A percentile compares a stretch with the other conserved stretches of the same genome.
These are phyloP conservation scores for Trifolium dubium DNA, from an alignment of 306 rosid species.

Conservation along the genomic window DNA sequence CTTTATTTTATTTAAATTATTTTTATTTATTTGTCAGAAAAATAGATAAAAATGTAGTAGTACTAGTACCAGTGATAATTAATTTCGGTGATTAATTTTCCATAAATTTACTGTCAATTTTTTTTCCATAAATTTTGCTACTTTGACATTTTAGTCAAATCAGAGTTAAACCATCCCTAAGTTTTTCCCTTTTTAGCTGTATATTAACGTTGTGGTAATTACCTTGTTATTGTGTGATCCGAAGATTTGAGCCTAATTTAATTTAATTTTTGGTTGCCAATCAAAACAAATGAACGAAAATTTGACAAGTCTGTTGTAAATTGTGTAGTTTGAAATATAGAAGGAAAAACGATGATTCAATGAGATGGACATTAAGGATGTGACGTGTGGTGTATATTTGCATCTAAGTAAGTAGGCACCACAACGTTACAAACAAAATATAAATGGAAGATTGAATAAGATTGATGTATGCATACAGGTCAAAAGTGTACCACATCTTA, in stretches of 20 bases:
- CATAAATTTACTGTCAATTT: too few relatives aligned
- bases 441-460: not conserved
- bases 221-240: too few relatives aligned
- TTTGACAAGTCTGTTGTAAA: not conserved
- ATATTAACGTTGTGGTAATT: not conserved
- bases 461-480: not conserved
- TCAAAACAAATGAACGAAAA: not conserved
- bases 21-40: too few relatives aligned
- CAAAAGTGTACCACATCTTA: slow-evolving; percentile 14
- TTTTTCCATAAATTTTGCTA: not conserved
- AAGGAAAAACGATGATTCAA: not conserved
- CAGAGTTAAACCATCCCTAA: not conserved
- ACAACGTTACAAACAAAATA: not conserved
- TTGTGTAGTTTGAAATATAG: not conserved
- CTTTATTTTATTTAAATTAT: too few relatives aligned
- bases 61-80: not conserved
- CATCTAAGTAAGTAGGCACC: not conserved
- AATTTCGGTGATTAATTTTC: slow-evolving; percentile 6
- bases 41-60: too few relatives aligned
- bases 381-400: not conserved
- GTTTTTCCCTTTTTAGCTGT: not conserved
- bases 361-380: not conserved
- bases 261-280: not conserved
- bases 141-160: not conserved
- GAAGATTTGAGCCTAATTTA: not conserved